Conservation (phyloP, 2,329 filamentous ascomycete species). For the Fusarium marasasianum region DNA sequence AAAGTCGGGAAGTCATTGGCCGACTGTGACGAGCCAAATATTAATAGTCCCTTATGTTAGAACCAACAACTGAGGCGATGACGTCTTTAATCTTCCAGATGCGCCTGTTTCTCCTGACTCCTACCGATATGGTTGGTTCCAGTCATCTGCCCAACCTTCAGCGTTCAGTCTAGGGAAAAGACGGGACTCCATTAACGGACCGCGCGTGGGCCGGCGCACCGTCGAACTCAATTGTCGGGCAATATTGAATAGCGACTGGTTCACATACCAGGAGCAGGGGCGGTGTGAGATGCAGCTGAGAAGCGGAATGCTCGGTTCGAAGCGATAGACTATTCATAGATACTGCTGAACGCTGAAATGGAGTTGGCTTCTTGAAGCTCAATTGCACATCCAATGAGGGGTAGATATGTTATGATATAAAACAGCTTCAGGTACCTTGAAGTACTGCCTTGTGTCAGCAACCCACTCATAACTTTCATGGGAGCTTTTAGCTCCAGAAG, state of each 20-base stretch:
- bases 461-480: constrained; percentile 20
- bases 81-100: constrained; percentile 23
- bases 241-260: constrained; percentile 20
- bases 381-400: neutral
- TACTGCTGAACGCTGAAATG: neutral
- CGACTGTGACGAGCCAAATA: neutral
- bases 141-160: constrained; percentile 31
- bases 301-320: neutral
- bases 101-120: constrained; percentile 23
- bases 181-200: constrained; percentile 44
- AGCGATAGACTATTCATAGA: neutral
- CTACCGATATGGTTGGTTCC: constrained; percentile 37
- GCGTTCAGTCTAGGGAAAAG: constrained; percentile 42
- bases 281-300: constrained; percentile 27
- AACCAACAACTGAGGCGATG: constrained; percentile 20
- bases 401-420: neutral
- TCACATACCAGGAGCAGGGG: constrained; percentile 12
- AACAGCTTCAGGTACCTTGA: constrained; percentile 23
- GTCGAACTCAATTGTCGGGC: constrained; percentile 41
- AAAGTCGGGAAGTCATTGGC: neutral
- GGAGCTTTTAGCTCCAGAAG: constrained; percentile 10
- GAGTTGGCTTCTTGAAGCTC: neutral
- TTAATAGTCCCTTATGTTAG: constrained; percentile 2
- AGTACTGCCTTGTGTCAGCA: constrained; percentile 38
- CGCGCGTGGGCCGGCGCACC: constrained; percentile 42